Percentiles rank a stretch among this genome's conserved stretches.
Evolutionary conservation across 2,329 filamentous ascomycete species (phyloP).

Genomic region (Xylariaceae sp.): DNA sequence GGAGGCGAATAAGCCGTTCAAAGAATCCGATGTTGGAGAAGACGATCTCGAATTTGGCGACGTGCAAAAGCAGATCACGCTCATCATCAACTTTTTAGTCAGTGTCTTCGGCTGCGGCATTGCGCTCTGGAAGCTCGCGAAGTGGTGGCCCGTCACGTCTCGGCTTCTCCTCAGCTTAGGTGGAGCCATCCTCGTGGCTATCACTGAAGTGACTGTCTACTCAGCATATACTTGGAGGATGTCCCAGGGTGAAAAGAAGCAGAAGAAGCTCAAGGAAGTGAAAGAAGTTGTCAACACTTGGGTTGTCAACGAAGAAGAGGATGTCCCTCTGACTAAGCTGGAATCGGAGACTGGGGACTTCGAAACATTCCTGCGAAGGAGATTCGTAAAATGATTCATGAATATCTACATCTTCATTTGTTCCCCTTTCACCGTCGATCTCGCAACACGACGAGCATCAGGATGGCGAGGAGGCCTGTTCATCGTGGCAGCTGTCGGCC

Average conservation of each 20-base stretch:
- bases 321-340: background rate
- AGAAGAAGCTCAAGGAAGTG: conserved; percentile 56
- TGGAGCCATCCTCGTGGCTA: conserved; percentile 62
- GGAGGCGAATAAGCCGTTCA: conserved; percentile 46
- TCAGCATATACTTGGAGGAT: conserved; percentile 68
- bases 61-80: conserved; percentile 71
- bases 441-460: background rate
- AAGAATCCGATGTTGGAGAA: conserved; percentile 43
- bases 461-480: background rate
- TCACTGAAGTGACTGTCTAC: conserved; percentile 75
- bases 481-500: background rate
- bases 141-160: conserved; percentile 69
- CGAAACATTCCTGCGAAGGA: conserved; percentile 21
- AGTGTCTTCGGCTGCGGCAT: conserved; percentile 75
- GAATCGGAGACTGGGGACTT: background rate
- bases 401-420: background rate
- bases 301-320: conserved; percentile 47
- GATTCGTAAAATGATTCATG: conserved; percentile 7
- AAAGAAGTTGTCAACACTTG: conserved; percentile 68
- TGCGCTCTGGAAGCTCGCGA: conserved; percentile 71
- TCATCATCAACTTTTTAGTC: conserved; percentile 86
- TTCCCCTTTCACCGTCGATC: background rate
- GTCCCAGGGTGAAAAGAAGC: conserved; percentile 59
- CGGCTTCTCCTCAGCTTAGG: conserved; percentile 66
- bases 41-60: conserved; percentile 67